Conservation (phyloP, 768 basidiomycete genomes). For the Mycena galopus region DNA sequence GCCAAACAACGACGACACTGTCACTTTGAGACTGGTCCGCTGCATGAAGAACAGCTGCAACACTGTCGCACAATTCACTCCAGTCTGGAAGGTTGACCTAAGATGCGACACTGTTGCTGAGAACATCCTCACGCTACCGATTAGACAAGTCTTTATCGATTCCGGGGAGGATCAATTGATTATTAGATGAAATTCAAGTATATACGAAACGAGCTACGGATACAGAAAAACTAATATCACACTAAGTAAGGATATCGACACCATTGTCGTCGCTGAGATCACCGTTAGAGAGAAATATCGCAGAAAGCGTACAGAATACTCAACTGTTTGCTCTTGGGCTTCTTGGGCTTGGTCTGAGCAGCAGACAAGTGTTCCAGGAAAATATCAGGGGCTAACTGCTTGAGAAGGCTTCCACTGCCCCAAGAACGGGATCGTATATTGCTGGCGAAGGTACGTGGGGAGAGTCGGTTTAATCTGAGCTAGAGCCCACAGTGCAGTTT, state of each 20-base stretch:
- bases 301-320: neutral
- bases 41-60: neutral
- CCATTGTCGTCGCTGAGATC: neutral
- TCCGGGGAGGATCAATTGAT: too few relatives aligned
- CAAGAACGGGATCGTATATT: too few relatives aligned
- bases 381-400: too few relatives aligned
- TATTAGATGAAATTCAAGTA: too few relatives aligned
- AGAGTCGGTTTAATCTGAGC: too few relatives aligned
- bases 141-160: too few relatives aligned
- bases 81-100: conserved; percentile 3
- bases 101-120: conserved; percentile 2
- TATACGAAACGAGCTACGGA: too few relatives aligned
- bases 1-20: neutral
- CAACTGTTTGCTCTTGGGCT: neutral
- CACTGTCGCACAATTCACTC: neutral
- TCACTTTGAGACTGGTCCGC: neutral
- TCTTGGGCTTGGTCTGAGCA: neutral
- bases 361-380: too few relatives aligned
- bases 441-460: too few relatives aligned
- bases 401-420: too few relatives aligned
- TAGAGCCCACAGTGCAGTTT: too few relatives aligned
- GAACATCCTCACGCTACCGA: too few relatives aligned
- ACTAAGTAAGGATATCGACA: neutral
- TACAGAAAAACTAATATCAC: neutral
- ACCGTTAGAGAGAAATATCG: neutral